Evolutionary conservation across 345 rosid species (phyloP).

Genomic region (Arabis alpina): DNA sequence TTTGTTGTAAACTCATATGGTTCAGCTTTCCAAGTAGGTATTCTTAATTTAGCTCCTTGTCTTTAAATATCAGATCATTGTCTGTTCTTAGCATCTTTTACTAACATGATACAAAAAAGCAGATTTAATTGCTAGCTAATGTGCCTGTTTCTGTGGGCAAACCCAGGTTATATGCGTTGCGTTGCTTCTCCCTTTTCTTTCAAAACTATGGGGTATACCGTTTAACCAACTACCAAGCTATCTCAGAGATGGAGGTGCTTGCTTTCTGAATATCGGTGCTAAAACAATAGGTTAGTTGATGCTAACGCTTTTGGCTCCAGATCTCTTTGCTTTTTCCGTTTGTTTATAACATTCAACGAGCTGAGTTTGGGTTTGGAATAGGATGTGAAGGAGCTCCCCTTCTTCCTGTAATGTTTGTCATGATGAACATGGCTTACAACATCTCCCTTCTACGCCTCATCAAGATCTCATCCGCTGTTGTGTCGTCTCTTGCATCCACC

Average conservation of each 20-base stretch:
- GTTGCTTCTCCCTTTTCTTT: constrained; percentile 86
- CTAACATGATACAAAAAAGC: neutral
- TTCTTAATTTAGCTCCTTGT: constrained; percentile 6
- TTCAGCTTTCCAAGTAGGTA: constrained; percentile 84
- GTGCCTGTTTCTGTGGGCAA: constrained; percentile 27
- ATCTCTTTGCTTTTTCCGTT: neutral
- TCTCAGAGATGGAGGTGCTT: constrained; percentile 87
- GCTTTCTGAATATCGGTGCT: constrained; percentile 79
- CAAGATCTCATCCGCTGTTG: constrained; percentile 92
- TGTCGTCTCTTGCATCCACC: constrained; percentile 89
- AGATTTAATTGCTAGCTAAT: constrained; percentile 24
- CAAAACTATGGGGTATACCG: constrained; percentile 95
- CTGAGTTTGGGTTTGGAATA: constrained; percentile 41
- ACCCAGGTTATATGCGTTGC: constrained; percentile 75
- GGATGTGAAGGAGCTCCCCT: constrained; percentile 96
- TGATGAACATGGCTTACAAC: constrained; percentile 90
- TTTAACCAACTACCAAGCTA: constrained; percentile 83
- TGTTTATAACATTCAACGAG: neutral
- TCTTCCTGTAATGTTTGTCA: constrained; percentile 77
- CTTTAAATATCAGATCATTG: neutral
- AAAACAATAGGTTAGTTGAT: constrained; percentile 63
- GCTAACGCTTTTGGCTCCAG: constrained; percentile 12
- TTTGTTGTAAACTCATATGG: constrained; percentile 92
- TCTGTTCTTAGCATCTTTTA: neutral
- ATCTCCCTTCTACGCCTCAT: constrained; percentile 88